phyloP scores from a whole-genome alignment of 225 moss, liverwort and hornwort genomes.

The Sphagnum tenellum region DNA sequence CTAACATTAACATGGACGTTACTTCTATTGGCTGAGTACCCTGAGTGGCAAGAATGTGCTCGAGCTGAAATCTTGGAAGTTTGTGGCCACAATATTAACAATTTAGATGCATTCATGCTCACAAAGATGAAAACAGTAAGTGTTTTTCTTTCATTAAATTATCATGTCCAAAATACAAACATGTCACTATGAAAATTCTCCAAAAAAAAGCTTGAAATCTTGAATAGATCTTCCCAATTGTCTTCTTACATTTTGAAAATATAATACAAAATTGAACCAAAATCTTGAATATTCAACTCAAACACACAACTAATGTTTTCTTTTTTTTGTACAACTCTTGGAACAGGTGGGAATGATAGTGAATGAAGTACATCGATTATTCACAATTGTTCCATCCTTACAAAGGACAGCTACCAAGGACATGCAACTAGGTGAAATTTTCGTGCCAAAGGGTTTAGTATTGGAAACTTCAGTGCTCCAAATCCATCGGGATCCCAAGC shows the following conservation, averaged over 20 bases:
- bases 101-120: not conserved
- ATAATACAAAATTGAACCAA: no score
- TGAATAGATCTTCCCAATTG: no score
- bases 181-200: no score
- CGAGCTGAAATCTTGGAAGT: conserved; percentile 2
- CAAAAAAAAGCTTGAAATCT: no score
- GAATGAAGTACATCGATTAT: conserved; percentile 29
- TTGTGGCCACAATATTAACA: not conserved
- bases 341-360: conserved; percentile 41
- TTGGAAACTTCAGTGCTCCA: conserved; percentile 19
- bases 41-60: conserved; percentile 2
- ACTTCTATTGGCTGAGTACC: not conserved
- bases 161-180: no score
- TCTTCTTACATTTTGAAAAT: no score
- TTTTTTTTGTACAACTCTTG: not conserved
- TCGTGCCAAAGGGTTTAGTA: conserved; percentile 19
- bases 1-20: conserved; percentile 1
- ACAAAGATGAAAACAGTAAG: conserved; percentile 5
- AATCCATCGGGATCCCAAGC: conserved; percentile 18
- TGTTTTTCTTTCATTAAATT: no score
- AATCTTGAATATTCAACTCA: no score
- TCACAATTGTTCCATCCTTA: conserved; percentile 16
- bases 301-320: no score
- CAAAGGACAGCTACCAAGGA: conserved; percentile 9
- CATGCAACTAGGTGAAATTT: conserved; percentile 21